A percentile compares a stretch with the other conserved stretches of the same genome.
Evolutionary conservation across 768 basidiomycete genomes (phyloP).

Genomic region (Tulasnella sp.): DNA sequence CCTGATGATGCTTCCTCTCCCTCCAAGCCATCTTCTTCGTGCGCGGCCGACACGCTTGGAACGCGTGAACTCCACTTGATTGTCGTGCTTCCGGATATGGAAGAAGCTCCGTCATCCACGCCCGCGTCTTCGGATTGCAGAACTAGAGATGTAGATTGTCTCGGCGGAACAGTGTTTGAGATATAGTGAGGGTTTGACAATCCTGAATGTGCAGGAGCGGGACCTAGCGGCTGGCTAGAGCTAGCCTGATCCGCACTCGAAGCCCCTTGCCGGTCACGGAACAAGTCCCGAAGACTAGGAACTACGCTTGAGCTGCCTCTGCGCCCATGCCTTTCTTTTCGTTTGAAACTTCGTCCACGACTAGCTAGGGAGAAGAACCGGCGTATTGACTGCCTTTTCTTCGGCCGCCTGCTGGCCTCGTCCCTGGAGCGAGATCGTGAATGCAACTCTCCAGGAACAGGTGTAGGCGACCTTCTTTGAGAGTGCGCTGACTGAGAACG

Average conservation of each 20-base stretch:
- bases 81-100: conserved; percentile 9
- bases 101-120: background rate
- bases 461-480: conserved; percentile 1
- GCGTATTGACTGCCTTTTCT: background rate
- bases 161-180: background rate
- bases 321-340: background rate
- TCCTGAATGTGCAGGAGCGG: background rate
- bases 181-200: background rate
- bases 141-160: background rate
- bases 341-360: conserved; percentile 4
- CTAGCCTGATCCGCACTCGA: background rate
- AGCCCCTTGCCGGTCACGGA: background rate
- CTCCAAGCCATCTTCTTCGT: background rate
- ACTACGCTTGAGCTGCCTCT: background rate
- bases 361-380: background rate
- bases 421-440: background rate
- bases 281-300: background rate
- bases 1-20: background rate
- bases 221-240: background rate
- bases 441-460: background rate
- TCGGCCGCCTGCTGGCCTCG: background rate
- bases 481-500: conserved; percentile 11
- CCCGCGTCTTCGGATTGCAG: background rate
- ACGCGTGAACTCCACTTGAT: conserved; percentile 4
- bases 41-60: background rate